A percentile compares a stretch with the other conserved stretches of the same genome.
phyloP scores from a whole-genome alignment of 1,139 yeast species.

The Debaryomyces sp. region DNA sequence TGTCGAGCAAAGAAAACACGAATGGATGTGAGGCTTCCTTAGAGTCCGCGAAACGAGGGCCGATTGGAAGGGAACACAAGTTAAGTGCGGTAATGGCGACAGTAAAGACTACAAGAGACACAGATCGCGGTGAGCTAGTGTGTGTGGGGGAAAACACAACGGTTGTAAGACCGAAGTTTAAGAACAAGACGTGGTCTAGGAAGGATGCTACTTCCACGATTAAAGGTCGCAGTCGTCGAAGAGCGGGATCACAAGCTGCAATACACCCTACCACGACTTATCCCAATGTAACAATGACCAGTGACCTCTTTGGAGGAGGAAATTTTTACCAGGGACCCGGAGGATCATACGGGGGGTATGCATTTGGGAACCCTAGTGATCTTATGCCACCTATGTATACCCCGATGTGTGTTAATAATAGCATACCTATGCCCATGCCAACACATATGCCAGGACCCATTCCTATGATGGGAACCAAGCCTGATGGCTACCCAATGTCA shows the following conservation, averaged over 20 bases:
- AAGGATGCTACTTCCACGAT: slow-evolving; percentile 4
- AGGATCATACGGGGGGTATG: neutral
- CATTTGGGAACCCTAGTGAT: neutral
- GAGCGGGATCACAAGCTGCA: neutral
- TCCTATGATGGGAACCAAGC: neutral
- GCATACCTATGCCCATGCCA: neutral
- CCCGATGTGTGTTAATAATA: neutral
- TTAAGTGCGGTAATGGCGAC: neutral
- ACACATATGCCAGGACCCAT: neutral
- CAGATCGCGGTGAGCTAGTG: slow-evolving; percentile 1
- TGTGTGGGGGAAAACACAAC: slow-evolving; percentile 16
- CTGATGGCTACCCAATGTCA: neutral
- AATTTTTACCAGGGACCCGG: neutral
- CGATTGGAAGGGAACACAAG: neutral
- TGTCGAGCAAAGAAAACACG: neutral
- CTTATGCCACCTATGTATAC: neutral
- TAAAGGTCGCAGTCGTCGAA: neutral
- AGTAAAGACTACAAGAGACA: neutral
- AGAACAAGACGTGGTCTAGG: neutral
- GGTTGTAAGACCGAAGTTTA: slow-evolving; percentile 16
- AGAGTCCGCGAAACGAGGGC: neutral
- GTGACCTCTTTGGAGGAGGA: neutral
- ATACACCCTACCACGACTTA: neutral
- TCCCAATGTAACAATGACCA: neutral
- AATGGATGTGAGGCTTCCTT: neutral